A percentile compares a stretch with the other conserved stretches of the same genome.
Conservation (phyloP, 495 filamentous ascomycete genomes). For the Annulohypoxylon maeteangense region DNA sequence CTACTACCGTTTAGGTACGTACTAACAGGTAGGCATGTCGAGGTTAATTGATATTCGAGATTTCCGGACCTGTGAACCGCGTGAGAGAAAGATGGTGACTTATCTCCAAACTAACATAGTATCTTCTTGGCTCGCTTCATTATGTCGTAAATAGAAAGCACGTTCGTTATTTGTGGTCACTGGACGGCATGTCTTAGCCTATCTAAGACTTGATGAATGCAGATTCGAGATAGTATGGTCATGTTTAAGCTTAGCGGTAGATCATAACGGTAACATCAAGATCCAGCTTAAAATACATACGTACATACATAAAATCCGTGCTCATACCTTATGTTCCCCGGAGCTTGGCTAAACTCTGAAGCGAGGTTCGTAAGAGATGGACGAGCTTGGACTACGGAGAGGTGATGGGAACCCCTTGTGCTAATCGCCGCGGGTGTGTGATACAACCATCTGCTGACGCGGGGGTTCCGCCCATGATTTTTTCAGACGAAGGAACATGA, state of each 20-base stretch:
- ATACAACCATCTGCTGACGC: conserved; percentile 33
- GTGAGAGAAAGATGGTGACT: background rate
- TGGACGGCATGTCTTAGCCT: background rate
- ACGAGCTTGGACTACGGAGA: conserved; percentile 32
- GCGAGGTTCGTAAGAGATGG: conserved; percentile 37
- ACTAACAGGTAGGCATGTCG: background rate
- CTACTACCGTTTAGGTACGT: background rate
- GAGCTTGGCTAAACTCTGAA: conserved; percentile 34
- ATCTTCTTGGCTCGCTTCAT: conserved; percentile 27
- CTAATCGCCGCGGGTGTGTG: conserved; percentile 36
- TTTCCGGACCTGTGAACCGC: conserved; percentile 2
- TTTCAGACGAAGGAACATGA: conserved; percentile 40
- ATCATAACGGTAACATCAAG: conserved; percentile 42
- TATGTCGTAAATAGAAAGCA: conserved; percentile 12
- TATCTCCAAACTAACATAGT: conserved; percentile 2
- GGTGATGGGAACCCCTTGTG: conserved; percentile 42
- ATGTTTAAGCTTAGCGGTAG: conserved; percentile 21
- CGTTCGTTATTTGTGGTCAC: conserved; percentile 8
- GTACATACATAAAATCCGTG: conserved; percentile 13
- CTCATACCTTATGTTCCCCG: conserved; percentile 15
- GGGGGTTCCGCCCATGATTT: conserved; percentile 19
- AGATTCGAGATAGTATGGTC: conserved; percentile 11
- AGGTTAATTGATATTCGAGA: background rate
- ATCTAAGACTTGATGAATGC: conserved; percentile 9
- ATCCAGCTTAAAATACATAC: conserved; percentile 30